Evolutionary conservation across 2,329 filamentous ascomycete genomes (phyloP).

Genomic region (Aureobasidium uvarum): DNA sequence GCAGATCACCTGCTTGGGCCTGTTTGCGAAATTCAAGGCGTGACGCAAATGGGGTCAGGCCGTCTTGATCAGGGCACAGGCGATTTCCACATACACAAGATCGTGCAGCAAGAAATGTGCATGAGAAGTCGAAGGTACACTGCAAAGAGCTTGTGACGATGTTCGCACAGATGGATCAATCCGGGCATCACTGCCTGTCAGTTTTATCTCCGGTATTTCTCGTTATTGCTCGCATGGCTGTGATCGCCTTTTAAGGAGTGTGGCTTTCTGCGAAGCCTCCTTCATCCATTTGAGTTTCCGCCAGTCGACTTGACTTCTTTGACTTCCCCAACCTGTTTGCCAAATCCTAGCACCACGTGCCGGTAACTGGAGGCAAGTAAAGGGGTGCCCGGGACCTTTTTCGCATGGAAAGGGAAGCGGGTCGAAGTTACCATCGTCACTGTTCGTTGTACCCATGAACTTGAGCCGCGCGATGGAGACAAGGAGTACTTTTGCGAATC

Average conservation of each 20-base stretch:
- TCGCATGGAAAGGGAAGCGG: background rate
- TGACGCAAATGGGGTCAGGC: no score
- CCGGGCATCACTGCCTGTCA: background rate
- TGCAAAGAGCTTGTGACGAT: background rate
- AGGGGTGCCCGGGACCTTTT: background rate
- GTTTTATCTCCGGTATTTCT: background rate
- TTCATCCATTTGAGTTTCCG: background rate
- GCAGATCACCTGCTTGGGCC: no score
- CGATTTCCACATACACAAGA: no score
- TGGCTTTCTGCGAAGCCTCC: background rate
- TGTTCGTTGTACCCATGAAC: background rate
- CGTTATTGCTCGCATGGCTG: background rate
- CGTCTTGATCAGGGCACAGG: no score
- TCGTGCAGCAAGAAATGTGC: background rate
- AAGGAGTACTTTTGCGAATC: background rate
- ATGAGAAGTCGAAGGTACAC: background rate
- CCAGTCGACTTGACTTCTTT: background rate
- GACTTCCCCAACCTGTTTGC: background rate
- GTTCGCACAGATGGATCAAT: background rate
- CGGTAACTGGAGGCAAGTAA: background rate
- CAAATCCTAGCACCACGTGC: background rate
- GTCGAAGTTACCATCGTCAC: background rate
- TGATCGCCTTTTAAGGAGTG: background rate
- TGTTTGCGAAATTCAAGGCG: no score
- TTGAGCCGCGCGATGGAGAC: background rate